phyloP scores from a whole-genome alignment of 495 filamentous ascomycete genomes.

The Trichoderma gamsii region DNA sequence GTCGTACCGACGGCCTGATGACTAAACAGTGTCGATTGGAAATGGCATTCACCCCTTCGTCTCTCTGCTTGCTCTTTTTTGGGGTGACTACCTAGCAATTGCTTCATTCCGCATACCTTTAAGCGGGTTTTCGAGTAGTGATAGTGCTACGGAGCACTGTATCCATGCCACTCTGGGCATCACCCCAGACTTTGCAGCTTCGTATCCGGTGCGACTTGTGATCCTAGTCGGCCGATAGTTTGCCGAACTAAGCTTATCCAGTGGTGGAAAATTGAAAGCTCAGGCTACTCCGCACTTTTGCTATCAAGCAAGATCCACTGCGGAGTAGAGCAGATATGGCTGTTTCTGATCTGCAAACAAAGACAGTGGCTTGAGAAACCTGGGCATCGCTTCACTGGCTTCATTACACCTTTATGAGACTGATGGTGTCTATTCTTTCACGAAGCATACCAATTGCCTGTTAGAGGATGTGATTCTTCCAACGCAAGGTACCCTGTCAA shows the following conservation, averaged over 20 bases:
- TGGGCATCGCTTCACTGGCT: not conserved
- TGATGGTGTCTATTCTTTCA: not conserved
- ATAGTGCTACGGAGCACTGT: not conserved
- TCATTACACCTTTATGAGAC: not conserved
- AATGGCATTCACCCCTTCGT: not conserved
- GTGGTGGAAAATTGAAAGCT: conserved; percentile 2
- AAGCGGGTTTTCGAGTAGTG: not conserved
- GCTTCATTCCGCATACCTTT: no score
- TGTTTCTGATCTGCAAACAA: not conserved
- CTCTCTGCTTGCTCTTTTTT: not conserved
- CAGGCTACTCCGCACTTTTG: not conserved
- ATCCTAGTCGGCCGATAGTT: not conserved
- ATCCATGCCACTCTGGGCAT: not conserved
- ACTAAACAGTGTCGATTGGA: not conserved
- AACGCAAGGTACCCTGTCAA: not conserved
- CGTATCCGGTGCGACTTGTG: not conserved
- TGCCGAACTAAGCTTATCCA: conserved; percentile 9
- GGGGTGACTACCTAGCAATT: no score
- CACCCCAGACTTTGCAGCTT: conserved; percentile 1
- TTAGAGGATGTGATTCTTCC: not conserved
- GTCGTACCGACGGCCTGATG: not conserved
- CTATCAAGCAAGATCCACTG: not conserved
- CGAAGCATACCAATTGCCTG: not conserved
- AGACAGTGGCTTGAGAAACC: not conserved
- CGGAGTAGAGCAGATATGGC: not conserved